A percentile compares a stretch with the other conserved stretches of the same genome.
phyloP scores from a whole-genome alignment of 345 rosid genomes.

The Hibiscus mutabilis region DNA sequence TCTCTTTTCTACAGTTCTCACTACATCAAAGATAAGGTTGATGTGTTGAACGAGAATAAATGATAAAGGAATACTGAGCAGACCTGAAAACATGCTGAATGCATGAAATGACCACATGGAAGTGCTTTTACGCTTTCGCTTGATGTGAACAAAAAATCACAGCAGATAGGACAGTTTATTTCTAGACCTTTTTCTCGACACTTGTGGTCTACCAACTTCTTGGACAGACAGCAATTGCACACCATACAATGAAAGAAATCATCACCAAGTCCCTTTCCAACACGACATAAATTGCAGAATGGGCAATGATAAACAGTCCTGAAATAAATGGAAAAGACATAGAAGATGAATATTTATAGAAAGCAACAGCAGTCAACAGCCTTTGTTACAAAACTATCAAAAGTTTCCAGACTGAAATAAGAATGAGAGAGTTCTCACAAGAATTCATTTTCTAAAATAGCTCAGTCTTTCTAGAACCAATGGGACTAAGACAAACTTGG shows the following conservation, averaged over 20 bases:
- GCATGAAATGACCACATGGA: conserved; percentile 66
- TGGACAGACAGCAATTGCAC: conserved; percentile 55
- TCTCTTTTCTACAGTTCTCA: too few species aligned
- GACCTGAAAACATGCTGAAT: conserved; percentile 62
- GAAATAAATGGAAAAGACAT: conserved; percentile 14
- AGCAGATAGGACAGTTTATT: conserved; percentile 59
- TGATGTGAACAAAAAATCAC: conserved; percentile 51
- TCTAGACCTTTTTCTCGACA: conserved; percentile 58
- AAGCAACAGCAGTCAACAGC: conserved; percentile 1
- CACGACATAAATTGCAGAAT: conserved; percentile 56
- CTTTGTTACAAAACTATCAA: neutral
- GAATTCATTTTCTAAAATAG: neutral
- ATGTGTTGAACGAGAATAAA: neutral
- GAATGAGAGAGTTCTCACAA: neutral
- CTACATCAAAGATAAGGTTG: conserved; percentile 1
- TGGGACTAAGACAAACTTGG: neutral
- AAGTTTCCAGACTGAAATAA: neutral
- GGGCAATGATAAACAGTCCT: conserved; percentile 57
- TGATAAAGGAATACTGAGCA: conserved; percentile 3
- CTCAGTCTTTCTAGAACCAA: neutral
- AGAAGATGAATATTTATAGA: neutral
- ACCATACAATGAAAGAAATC: conserved; percentile 65
- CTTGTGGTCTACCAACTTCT: conserved; percentile 50
- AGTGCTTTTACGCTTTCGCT: conserved; percentile 48
- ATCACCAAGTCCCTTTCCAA: conserved; percentile 55